Conservation (phyloP, 169 alveolate species). For the Plasmodium chabaudi region DNA sequence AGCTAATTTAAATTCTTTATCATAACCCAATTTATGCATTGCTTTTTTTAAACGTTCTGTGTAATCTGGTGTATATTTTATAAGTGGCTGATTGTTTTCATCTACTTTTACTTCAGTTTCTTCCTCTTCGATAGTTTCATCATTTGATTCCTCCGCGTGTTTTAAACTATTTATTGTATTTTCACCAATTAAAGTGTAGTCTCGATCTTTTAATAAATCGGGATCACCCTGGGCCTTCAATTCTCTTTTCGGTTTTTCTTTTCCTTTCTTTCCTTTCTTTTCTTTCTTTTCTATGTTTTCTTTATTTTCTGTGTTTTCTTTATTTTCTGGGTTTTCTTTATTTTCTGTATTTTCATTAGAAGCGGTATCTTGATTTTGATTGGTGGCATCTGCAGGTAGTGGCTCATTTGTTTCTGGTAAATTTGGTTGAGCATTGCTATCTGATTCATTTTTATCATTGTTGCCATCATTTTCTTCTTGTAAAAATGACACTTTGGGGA, state of each 20-base stretch:
- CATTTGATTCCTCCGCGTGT: background rate
- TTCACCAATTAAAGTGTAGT: background rate
- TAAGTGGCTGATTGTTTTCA: slow-evolving; percentile 14
- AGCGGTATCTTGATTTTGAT: no score
- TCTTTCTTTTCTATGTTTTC: slow-evolving; percentile 8
- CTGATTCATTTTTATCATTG: no score
- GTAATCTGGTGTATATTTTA: background rate
- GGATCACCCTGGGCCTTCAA: no score
- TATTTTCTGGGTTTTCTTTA: background rate
- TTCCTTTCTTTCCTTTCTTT: slow-evolving; percentile 11
- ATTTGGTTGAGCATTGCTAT: no score
- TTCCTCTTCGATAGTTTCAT: slow-evolving; percentile 22
- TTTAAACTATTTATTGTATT: background rate
- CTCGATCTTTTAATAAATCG: no score
- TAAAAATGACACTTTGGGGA: no score
- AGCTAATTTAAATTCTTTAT: slow-evolving; percentile 16
- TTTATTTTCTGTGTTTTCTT: slow-evolving; percentile 16
- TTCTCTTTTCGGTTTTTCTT: background rate
- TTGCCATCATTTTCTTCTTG: no score
- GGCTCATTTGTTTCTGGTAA: no score
- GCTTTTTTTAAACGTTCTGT: background rate
- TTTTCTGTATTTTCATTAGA: background rate
- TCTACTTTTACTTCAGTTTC: background rate
- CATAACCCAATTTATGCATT: slow-evolving; percentile 1
- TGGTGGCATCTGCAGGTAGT: no score